Percentiles rank a stretch among this genome's conserved stretches.
Evolutionary conservation across 768 basidiomycete species (phyloP).

Genomic region (Lactarius indigo): DNA sequence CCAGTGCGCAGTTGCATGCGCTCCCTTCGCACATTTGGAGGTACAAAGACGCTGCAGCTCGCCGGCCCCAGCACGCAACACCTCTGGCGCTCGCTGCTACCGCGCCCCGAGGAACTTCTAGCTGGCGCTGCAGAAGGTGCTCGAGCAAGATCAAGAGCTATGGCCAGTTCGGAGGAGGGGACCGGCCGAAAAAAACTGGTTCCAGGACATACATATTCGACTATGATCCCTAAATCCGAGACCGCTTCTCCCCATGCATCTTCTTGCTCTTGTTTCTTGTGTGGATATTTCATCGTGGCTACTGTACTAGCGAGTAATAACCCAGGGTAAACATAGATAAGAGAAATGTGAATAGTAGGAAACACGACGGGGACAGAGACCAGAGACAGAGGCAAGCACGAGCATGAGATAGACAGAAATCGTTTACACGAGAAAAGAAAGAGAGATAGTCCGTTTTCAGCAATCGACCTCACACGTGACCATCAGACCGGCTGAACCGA

Average conservation of each 20-base stretch:
- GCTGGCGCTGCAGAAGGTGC: background rate
- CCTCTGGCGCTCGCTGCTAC: background rate
- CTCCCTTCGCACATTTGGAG: background rate
- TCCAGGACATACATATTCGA: background rate
- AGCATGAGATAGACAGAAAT: no score
- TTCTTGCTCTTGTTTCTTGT: background rate
- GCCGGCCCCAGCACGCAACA: background rate
- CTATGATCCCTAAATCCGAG: background rate
- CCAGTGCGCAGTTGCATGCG: background rate
- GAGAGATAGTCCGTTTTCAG: no score
- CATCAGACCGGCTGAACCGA: no score
- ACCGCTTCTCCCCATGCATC: background rate
- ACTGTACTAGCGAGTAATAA: no score
- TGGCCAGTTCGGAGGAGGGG: background rate
- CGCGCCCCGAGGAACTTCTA: background rate
- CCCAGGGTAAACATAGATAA: no score
- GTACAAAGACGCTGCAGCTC: background rate
- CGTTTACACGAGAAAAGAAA: no score
- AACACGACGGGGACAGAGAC: no score
- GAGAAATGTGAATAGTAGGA: no score
- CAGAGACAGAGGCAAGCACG: no score
- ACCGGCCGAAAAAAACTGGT: background rate
- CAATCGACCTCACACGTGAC: no score
- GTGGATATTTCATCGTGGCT: background rate
- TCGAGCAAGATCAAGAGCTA: background rate